Evolutionary conservation across 2,329 filamentous ascomycete genomes (phyloP).

Genomic region (Penicillium aurantiogriseum): DNA sequence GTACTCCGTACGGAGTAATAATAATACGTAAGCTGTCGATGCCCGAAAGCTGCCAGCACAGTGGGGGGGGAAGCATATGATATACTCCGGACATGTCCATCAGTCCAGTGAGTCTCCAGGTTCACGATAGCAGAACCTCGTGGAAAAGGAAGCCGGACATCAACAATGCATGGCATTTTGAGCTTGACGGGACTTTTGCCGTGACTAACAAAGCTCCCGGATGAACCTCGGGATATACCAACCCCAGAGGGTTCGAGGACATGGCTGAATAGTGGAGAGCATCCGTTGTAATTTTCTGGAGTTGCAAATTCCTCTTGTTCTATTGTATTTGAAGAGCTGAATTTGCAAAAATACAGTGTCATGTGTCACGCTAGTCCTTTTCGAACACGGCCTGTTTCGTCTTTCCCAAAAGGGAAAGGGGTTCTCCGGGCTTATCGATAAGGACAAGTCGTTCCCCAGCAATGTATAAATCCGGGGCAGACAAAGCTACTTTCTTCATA

Average conservation of each 20-base stretch:
- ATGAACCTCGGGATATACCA: background rate
- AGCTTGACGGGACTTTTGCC: slow-evolving; percentile 10
- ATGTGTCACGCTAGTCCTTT: slow-evolving; percentile 7
- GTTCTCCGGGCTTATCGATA: slow-evolving; percentile 21
- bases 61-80: background rate
- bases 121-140: background rate
- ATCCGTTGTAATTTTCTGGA: background rate
- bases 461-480: slow-evolving; percentile 13
- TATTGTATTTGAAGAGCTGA: background rate
- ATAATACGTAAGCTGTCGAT: background rate
- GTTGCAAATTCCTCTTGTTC: background rate
- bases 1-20: background rate
- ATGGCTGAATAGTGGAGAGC: background rate
- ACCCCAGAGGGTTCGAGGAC: background rate
- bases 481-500: background rate
- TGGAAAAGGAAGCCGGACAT: background rate
- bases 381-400: slow-evolving; percentile 3
- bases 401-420: slow-evolving; percentile 19
- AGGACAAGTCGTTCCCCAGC: background rate
- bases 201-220: slow-evolving; percentile 2
- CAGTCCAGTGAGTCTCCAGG: background rate
- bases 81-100: background rate
- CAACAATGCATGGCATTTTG: background rate
- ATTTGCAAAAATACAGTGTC: slow-evolving; percentile 3
- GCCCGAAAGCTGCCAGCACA: background rate